Conservation (phyloP, 2,329 filamentous ascomycete genomes). For the Harringtonia lauricola region DNA sequence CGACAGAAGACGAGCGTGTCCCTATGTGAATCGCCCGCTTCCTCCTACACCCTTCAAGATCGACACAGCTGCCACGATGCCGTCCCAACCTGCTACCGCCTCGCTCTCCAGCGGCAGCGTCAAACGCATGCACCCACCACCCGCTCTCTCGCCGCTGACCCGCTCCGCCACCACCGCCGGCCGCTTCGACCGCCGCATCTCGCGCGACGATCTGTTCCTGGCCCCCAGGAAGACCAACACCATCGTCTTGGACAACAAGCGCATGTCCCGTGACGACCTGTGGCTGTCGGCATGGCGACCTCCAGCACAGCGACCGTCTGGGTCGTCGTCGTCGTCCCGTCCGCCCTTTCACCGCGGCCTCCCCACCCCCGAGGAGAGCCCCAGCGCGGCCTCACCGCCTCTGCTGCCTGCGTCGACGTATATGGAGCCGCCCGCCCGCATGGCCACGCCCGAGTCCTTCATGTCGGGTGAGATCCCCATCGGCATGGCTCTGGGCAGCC, state of each 20-base stretch:
- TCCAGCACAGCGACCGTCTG: conserved; percentile 10
- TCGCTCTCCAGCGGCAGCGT: not conserved
- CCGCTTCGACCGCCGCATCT: conserved; percentile 16
- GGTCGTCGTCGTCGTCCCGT: conserved; percentile 19
- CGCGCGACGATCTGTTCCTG: conserved; percentile 29
- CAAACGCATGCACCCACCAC: not conserved
- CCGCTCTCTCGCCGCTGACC: not conserved
- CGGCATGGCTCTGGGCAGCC: conserved; percentile 66
- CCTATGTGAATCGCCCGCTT: conserved; percentile 20
- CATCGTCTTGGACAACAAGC: not conserved
- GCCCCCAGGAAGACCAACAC: conserved; percentile 5
- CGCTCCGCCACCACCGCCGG: not conserved
- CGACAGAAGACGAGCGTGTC: conserved; percentile 16
- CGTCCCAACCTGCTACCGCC: not conserved
- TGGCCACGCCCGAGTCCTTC: conserved; percentile 31
- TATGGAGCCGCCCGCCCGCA: conserved; percentile 22
- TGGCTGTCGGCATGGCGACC: conserved; percentile 15
- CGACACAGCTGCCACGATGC: conserved; percentile 9
- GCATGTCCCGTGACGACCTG: conserved; percentile 32
- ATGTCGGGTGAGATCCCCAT: conserved; percentile 41
- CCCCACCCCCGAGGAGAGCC: conserved; percentile 27
- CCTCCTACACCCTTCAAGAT: too few relatives aligned
- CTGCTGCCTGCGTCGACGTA: too few relatives aligned
- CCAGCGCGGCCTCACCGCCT: conserved; percentile 9
- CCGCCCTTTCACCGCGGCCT: conserved; percentile 25